A percentile compares a stretch with the other conserved stretches of the same genome.
These are phyloP conservation scores for Canavalia gladiata DNA, from an alignment of 306 rosid species.

Conservation along the genomic window DNA sequence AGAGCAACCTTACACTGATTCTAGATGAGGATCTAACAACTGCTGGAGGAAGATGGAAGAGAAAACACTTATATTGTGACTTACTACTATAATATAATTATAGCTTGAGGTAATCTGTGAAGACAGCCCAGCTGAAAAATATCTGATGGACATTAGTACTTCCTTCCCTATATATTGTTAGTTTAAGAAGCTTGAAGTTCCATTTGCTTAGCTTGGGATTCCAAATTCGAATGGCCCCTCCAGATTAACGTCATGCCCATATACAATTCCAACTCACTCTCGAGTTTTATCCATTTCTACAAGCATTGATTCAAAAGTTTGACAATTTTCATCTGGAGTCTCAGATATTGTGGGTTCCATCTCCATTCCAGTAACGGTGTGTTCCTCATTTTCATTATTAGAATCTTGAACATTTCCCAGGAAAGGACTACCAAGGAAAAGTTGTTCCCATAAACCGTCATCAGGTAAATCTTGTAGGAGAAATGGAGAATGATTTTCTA, in stretches of 20 bases:
- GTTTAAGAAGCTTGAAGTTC: constrained; percentile 57
- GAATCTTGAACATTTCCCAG: constrained; percentile 55
- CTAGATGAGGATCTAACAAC: constrained; percentile 47
- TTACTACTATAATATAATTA: constrained; percentile 19
- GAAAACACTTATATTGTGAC: constrained; percentile 9
- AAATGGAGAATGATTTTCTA: constrained; percentile 68
- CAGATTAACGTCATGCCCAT: constrained; percentile 40
- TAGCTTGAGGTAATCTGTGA: constrained; percentile 5
- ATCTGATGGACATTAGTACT: constrained; percentile 8
- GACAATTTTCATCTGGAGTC: constrained; percentile 47
- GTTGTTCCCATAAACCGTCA: constrained; percentile 78
- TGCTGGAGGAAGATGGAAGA: constrained; percentile 38
- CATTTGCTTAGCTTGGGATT: constrained; percentile 58
- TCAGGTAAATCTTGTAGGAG: constrained; percentile 71
- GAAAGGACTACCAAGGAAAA: constrained; percentile 65
- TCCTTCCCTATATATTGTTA: constrained; percentile 36
- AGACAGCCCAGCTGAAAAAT: constrained; percentile 38
- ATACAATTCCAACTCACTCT: constrained; percentile 43
- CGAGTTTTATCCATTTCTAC: constrained; percentile 65
- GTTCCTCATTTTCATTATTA: constrained; percentile 51
- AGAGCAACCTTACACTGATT: constrained; percentile 42
- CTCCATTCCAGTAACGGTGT: constrained; percentile 57
- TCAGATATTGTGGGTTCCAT: constrained; percentile 52
- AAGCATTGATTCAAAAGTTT: constrained; percentile 55
- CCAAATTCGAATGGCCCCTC: constrained; percentile 51